Percentiles rank a stretch among this genome's conserved stretches.
Evolutionary conservation across 2,329 filamentous ascomycete species (phyloP).

Genomic region (Penicillium brasilianum): DNA sequence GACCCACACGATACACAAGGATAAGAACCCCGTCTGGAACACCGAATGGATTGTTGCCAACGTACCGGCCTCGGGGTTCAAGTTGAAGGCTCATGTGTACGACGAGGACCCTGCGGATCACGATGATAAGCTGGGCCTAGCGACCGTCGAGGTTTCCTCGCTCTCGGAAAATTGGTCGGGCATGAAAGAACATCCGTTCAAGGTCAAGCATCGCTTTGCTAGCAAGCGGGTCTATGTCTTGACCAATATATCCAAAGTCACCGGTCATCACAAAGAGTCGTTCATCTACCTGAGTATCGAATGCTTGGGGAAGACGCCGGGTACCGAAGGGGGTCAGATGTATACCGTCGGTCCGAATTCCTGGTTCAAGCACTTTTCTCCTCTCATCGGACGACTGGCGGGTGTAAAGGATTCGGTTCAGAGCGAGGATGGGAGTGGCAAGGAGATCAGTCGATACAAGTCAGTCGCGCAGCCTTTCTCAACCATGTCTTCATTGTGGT

Average conservation of each 20-base stretch:
- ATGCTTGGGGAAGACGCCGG: slow-evolving; percentile 75
- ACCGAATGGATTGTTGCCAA: slow-evolving; percentile 88
- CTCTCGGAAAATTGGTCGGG: slow-evolving; percentile 72
- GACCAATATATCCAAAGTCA: slow-evolving; percentile 68
- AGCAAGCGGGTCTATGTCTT: slow-evolving; percentile 86
- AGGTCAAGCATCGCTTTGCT: slow-evolving; percentile 77
- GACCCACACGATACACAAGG: slow-evolving; percentile 74
- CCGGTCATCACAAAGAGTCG: slow-evolving; percentile 67
- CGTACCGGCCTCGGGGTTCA: slow-evolving; percentile 78
- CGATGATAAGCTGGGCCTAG: slow-evolving; percentile 87
- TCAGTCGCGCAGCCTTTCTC: slow-evolving; percentile 48
- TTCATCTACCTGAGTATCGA: slow-evolving; percentile 74
- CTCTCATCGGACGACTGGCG: slow-evolving; percentile 81
- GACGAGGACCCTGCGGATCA: slow-evolving; percentile 88
- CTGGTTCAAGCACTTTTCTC: slow-evolving; percentile 85
- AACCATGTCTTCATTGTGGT: neutral
- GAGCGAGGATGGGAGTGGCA: slow-evolving; percentile 57
- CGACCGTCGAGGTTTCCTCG: slow-evolving; percentile 68
- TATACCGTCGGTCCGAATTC: slow-evolving; percentile 79
- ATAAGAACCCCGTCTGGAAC: slow-evolving; percentile 79
- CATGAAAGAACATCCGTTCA: slow-evolving; percentile 67
- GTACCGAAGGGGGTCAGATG: slow-evolving; percentile 66
- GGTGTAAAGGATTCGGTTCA: slow-evolving; percentile 70
- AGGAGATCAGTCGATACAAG: slow-evolving; percentile 75
- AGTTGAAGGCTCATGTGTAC: slow-evolving; percentile 82